Conservation (phyloP, 768 basidiomycete species). For the Suillus clintonianus region DNA sequence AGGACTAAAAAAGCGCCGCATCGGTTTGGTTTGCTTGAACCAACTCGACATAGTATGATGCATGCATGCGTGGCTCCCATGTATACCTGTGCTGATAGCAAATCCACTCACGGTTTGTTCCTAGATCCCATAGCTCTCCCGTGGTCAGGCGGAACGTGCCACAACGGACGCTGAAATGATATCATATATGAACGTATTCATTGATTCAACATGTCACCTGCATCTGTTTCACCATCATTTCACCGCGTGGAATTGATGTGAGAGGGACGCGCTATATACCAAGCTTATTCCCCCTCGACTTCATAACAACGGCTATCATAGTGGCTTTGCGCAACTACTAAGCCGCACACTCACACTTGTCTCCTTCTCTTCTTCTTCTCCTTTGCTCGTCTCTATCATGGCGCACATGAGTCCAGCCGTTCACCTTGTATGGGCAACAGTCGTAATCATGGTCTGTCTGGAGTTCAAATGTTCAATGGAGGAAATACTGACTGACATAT, state of each 20-base stretch:
- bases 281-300: no score
- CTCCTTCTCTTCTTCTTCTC: slow-evolving; percentile 18
- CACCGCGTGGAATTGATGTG: neutral
- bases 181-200: neutral
- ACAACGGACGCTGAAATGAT: neutral
- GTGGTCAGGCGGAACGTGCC: neutral
- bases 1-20: neutral
- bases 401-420: slow-evolving; percentile 63
- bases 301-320: neutral
- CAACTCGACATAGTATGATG: neutral
- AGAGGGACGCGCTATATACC: neutral
- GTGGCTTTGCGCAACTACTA: neutral
- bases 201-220: neutral
- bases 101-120: slow-evolving; percentile 3
- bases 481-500: neutral
- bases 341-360: neutral
- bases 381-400: slow-evolving; percentile 40
- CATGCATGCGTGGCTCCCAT: neutral
- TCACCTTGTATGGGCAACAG: slow-evolving; percentile 62
- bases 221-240: neutral
- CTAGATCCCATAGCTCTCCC: neutral
- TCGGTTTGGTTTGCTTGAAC: neutral
- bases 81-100: neutral
- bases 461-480: neutral
- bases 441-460: slow-evolving; percentile 50